A percentile compares a stretch with the other conserved stretches of the same genome.
These are phyloP conservation scores for Fomitiporia mediterranea DNA, from an alignment of 1,284 basidiomycete species.

Conservation along the genomic window DNA sequence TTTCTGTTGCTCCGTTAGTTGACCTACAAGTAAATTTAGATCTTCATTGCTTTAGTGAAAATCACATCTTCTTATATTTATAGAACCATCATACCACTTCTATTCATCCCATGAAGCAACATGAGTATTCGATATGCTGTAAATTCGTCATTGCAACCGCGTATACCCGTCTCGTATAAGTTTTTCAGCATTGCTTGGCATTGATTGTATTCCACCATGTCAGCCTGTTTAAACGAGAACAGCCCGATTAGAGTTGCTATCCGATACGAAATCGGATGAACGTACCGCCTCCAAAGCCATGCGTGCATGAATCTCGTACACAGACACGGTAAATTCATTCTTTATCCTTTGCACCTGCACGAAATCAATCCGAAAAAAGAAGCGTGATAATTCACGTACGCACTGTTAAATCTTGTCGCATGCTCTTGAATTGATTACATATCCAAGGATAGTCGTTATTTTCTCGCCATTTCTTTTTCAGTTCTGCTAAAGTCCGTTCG, in stretches of 20 bases:
- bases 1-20: constrained; percentile 90
- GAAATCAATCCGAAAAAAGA: constrained; percentile 20
- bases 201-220: constrained; percentile 99
- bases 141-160: constrained; percentile 91
- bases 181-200: constrained; percentile 90
- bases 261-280: no score
- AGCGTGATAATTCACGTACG: constrained; percentile 32
- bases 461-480: constrained; percentile 87
- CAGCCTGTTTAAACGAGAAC: constrained; percentile 52
- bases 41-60: constrained; percentile 48
- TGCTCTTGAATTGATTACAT: constrained; percentile 96
- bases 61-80: background rate
- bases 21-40: constrained; percentile 92
- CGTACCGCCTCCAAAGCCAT: constrained; percentile 92
- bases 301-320: constrained; percentile 97
- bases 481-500: constrained; percentile 78
- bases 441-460: constrained; percentile 89
- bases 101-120: constrained; percentile 90
- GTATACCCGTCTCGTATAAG: constrained; percentile 90
- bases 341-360: constrained; percentile 98
- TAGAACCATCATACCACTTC: constrained; percentile 62
- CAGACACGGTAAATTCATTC: constrained; percentile 96
- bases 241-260: background rate
- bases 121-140: constrained; percentile 97
- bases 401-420: constrained; percentile 96